These are phyloP conservation scores for Glarea lozoyensis DNA, from an alignment of 495 filamentous ascomycete species.

Conservation along the genomic window DNA sequence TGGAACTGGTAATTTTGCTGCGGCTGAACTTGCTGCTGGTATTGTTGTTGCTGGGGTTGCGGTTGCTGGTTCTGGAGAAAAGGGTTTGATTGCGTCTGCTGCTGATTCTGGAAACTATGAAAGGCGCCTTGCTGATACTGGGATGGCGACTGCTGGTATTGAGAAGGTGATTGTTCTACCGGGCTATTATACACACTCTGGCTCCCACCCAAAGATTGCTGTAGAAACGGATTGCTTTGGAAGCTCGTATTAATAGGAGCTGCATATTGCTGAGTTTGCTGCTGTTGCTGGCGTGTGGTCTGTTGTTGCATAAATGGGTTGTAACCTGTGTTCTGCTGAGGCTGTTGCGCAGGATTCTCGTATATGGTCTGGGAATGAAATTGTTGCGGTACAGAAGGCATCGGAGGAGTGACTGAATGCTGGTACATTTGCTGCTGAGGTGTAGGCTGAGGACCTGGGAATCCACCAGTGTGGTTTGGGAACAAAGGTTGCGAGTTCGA, in stretches of 20 bases:
- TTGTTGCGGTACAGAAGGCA: conserved; percentile 36
- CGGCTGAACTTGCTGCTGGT: conserved; percentile 23
- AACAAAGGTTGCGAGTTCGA: conserved; percentile 60
- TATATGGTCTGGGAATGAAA: conserved; percentile 27
- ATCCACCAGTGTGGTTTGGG: conserved; percentile 76
- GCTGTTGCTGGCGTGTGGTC: conserved; percentile 48
- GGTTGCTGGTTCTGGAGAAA: conserved; percentile 4
- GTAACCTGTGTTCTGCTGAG: conserved; percentile 30
- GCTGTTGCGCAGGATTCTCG: conserved; percentile 27
- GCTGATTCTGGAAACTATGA: conserved; percentile 1
- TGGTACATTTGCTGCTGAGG: conserved; percentile 37
- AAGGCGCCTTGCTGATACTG: conserved; percentile 4
- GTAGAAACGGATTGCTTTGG: conserved; percentile 18
- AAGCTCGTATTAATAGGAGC: conserved; percentile 19
- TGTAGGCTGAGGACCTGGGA: conserved; percentile 37
- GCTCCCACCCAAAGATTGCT: conserved; percentile 2
- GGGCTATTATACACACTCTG: conserved; percentile 13
- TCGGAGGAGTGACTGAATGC: conserved; percentile 39
- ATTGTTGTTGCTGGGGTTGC: conserved; percentile 10
- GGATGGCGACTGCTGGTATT: conserved; percentile 21
- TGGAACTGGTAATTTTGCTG: conserved; percentile 27
- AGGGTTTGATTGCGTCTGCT: conserved; percentile 2
- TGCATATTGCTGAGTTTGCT: conserved; percentile 4
- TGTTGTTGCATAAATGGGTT: conserved; percentile 58
- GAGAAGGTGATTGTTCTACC: conserved; percentile 16